phyloP scores from a whole-genome alignment of 305 asterid genomes.

The Solanum hybrid region DNA sequence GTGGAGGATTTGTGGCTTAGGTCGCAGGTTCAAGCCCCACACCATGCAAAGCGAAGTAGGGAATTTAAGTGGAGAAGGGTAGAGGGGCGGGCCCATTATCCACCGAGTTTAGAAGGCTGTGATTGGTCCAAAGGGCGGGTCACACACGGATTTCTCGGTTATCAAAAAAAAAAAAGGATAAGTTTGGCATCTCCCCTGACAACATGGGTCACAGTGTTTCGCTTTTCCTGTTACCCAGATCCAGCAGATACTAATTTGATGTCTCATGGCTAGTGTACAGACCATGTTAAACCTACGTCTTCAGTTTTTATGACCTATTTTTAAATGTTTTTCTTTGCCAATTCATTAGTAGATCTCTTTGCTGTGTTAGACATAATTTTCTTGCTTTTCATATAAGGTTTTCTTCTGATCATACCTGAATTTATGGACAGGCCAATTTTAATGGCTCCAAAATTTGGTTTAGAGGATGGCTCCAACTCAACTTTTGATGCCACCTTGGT shows the following conservation, averaged over 20 bases:
- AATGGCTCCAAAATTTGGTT: conserved; percentile 78
- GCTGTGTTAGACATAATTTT: not conserved
- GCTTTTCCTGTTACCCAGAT: not conserved
- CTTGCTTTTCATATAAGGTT: conserved; percentile 5
- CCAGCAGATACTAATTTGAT: not conserved
- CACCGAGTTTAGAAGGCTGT: no score
- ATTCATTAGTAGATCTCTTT: not conserved
- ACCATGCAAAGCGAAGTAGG: no score
- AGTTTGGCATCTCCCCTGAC: not conserved
- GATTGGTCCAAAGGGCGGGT: no score
- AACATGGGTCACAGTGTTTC: not conserved
- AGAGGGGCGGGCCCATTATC: no score
- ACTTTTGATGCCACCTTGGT: conserved; percentile 85
- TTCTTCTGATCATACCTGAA: not conserved
- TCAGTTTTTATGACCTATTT: not conserved
- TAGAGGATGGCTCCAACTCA: conserved; percentile 57
- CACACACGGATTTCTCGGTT: no score
- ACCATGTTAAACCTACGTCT: not conserved
- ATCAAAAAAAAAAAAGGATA: no score
- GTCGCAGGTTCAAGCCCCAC: no score
- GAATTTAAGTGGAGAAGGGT: no score
- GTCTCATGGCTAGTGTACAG: not conserved
- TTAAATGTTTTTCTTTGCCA: not conserved
- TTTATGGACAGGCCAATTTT: conserved; percentile 72
- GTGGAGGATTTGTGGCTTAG: no score